Percentiles rank a stretch among this genome's conserved stretches.
phyloP scores from a whole-genome alignment of 164 flowering plant genomes.

The Macadamia tetraphylla region DNA sequence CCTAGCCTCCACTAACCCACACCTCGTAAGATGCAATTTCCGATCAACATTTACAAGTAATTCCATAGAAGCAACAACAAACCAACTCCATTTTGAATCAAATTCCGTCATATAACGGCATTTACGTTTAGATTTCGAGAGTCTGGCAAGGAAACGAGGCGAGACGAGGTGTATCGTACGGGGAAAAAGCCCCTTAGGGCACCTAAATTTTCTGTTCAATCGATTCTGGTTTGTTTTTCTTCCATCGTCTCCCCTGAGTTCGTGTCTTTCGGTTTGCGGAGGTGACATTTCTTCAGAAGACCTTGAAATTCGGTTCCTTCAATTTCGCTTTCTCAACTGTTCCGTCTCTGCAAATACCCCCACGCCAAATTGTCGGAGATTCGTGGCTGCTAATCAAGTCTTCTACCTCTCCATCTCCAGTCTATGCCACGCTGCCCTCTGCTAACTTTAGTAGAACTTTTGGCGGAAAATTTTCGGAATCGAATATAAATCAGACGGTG shows the following conservation, averaged over 20 bases:
- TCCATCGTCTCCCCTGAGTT: neutral
- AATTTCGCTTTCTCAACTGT: slow-evolving; percentile 4
- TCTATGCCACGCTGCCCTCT: neutral
- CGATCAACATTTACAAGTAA: too few species aligned
- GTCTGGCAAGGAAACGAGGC: slow-evolving; percentile 1
- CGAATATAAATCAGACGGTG: neutral
- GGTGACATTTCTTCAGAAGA: slow-evolving; percentile 7
- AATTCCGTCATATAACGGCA: slow-evolving; percentile 1
- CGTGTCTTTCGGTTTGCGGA: slow-evolving; percentile 15
- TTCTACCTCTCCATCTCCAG: neutral
- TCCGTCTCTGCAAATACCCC: neutral
- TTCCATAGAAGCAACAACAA: neutral
- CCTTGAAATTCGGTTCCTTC: slow-evolving; percentile 12
- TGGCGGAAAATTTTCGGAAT: neutral
- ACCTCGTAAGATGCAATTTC: too few species aligned
- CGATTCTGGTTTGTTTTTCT: slow-evolving; percentile 5
- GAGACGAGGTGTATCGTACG: neutral
- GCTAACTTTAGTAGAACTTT: neutral
- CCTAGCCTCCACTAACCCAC: too few species aligned
- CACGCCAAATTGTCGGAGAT: slow-evolving; percentile 10
- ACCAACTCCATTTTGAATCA: neutral
- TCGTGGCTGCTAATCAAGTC: slow-evolving; percentile 7
- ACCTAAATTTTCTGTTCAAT: neutral
- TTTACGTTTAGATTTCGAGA: slow-evolving; percentile 6
- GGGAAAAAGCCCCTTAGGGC: neutral